These are phyloP conservation scores for Helotiales sp. DNA, from an alignment of 2,329 filamentous ascomycete species.

Conservation along the genomic window DNA sequence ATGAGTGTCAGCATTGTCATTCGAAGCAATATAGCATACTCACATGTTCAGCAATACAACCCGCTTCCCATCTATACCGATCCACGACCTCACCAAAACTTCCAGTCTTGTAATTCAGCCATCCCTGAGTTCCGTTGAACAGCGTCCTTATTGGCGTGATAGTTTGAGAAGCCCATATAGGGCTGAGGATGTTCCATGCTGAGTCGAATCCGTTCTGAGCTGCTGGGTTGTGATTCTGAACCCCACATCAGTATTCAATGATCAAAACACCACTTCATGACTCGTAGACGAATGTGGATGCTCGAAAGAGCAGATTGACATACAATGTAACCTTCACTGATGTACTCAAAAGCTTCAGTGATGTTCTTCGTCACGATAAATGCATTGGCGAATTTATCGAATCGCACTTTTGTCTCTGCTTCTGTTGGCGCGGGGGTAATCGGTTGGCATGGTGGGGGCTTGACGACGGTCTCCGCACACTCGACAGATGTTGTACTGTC, in stretches of 20 bases:
- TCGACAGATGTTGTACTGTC: no score
- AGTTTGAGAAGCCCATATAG: slow-evolving; percentile 4
- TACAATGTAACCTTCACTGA: slow-evolving; percentile 15
- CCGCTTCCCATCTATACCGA: slow-evolving; percentile 16
- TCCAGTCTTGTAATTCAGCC: slow-evolving; percentile 10
- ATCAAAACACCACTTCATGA: no score
- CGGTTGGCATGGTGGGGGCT: neutral
- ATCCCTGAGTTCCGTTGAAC: slow-evolving; percentile 11
- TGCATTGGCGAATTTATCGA: slow-evolving; percentile 7
- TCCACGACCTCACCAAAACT: slow-evolving; percentile 11
- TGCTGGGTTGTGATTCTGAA: slow-evolving; percentile 14
- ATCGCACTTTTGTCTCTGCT: slow-evolving; percentile 2
- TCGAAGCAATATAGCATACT: neutral
- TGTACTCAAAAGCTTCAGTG: slow-evolving; percentile 14
- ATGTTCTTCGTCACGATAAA: slow-evolving; percentile 15
- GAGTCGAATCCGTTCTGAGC: slow-evolving; percentile 14
- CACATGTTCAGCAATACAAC: slow-evolving; percentile 18
- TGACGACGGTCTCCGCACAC: no score
- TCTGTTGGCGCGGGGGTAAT: neutral
- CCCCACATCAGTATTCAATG: no score
- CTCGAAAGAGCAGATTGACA: neutral
- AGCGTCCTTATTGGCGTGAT: slow-evolving; percentile 2
- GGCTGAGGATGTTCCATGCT: slow-evolving; percentile 13
- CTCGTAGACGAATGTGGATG: neutral
- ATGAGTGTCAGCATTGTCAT: neutral